Evolutionary conservation across 192 early-diverging fungal genomes (phyloP), one percentile per base, ranked within the genome.

Genomic region (Ramicandelaber brevisporus): DNA sequence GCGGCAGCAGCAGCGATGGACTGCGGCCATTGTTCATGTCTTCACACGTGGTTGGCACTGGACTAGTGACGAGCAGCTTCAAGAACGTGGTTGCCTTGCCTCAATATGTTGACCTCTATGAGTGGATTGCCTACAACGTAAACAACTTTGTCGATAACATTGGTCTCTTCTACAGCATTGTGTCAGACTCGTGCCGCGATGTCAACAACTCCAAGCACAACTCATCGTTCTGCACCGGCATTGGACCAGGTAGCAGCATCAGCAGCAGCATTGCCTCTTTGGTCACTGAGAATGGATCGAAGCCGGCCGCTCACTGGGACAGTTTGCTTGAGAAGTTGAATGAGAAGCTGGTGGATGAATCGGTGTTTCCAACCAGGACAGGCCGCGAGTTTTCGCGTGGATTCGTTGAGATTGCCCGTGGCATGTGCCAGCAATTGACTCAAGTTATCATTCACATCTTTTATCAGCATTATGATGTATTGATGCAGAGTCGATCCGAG

Each of bases 391-490:
- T 97, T 36, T 83, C 90, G 22, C 51, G 50, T 33, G 70, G 82
- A 15, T 80, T 92, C 37, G 46, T 54, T 12, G 38, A 38, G 6
- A 70, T 61, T 1, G 52, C 88, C 16, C 53, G 63, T 29, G 48
- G 49, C 8, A 83, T 92, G 33, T 82, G 72, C 48, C 67, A 70
- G 30, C 85, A 92, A 24, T 44, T 90, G 31, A 74, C 82, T 31
- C 68, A 83, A 21, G 59, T 97, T 8, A 70, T 97, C 46, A 81
- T 75, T 2, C 90, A 97, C 44, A 83, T 97, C 20, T 97, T 88
- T 46, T 73, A 81, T 49, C 41, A 61, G 6, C 90, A 97, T 46
- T 89, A 79, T 35, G 73, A 75, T 28, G 69, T 76, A 41, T 59
- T 97, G 20, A 52, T 90, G 19, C 70, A 70, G 41, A 45, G 92